Evolutionary conservation across 2,329 filamentous ascomycete genomes (phyloP).

Genomic region (Byssoonygena ceratinophila): DNA sequence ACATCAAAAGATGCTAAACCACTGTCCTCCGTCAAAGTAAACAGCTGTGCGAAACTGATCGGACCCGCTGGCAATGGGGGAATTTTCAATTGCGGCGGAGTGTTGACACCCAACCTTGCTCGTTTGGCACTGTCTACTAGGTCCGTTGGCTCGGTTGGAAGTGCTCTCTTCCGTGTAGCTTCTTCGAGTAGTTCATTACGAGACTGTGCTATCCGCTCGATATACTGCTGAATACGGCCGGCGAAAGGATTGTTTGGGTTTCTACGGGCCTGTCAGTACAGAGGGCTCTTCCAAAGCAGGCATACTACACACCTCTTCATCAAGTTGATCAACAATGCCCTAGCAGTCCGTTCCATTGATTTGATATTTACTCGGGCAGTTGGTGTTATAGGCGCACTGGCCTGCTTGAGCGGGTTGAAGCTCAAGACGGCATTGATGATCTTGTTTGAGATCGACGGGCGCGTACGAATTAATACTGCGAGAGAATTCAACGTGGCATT

Average conservation of each 20-base stretch:
- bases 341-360: slow-evolving; percentile 90
- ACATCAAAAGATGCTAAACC: slow-evolving; percentile 73
- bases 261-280: slow-evolving; percentile 37
- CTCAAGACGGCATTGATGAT: slow-evolving; percentile 75
- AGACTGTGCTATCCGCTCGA: slow-evolving; percentile 70
- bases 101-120: slow-evolving; percentile 54
- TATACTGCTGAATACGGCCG: slow-evolving; percentile 71
- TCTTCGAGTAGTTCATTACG: slow-evolving; percentile 73
- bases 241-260: slow-evolving; percentile 68
- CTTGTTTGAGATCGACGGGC: slow-evolving; percentile 70
- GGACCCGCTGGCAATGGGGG: slow-evolving; percentile 64
- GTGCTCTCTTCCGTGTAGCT: slow-evolving; percentile 60
- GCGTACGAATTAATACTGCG: slow-evolving; percentile 68
- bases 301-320: slow-evolving; percentile 54
- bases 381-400: slow-evolving; percentile 64
- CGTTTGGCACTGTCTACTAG: slow-evolving; percentile 70
- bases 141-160: slow-evolving; percentile 59
- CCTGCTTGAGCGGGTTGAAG: slow-evolving; percentile 82
- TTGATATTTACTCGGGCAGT: slow-evolving; percentile 71
- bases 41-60: slow-evolving; percentile 71
- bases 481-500: slow-evolving; percentile 87
- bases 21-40: slow-evolving; percentile 67
- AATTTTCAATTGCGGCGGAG: slow-evolving; percentile 44
- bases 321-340: slow-evolving; percentile 72
- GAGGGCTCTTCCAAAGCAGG: background rate